Conservation (phyloP, 176 grass and related monocot species). For the Oryza longistaminata region DNA sequence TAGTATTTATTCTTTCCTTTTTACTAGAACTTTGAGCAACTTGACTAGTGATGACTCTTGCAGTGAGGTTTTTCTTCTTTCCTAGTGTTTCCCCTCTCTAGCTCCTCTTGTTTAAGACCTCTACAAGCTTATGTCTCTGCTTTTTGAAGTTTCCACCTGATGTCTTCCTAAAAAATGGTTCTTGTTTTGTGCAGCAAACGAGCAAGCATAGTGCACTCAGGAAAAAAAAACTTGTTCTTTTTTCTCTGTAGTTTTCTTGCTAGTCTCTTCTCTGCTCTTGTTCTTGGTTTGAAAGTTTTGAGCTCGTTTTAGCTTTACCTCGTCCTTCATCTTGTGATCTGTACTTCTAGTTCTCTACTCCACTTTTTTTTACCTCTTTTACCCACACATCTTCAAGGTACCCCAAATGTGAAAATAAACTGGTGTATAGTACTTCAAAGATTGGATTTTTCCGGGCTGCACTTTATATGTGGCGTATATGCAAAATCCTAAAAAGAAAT, state of each 20-base stretch:
- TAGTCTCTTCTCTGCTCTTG: not conserved
- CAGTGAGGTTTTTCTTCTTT: not conserved
- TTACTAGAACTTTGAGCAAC: not conserved
- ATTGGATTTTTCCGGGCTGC: not conserved
- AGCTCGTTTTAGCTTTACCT: not conserved
- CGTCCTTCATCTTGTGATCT: constrained; percentile 6
- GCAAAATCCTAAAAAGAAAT: constrained; percentile 41
- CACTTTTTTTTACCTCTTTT: not conserved
- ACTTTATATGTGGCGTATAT: constrained; percentile 15
- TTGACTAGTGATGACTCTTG: not conserved
- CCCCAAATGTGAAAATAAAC: not conserved
- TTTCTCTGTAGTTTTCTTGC: not conserved
- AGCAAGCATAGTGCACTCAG: not conserved
- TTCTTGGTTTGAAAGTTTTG: not conserved
- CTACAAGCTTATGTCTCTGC: not conserved
- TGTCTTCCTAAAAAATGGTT: not conserved
- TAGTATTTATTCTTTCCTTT: not conserved
- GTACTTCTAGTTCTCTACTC: not conserved
- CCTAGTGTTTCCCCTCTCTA: not conserved
- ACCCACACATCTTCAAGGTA: not conserved
- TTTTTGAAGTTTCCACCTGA: constrained; percentile 22
- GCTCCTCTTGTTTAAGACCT: not conserved
- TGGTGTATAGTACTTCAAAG: constrained; percentile 9
- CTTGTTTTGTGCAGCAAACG: constrained; percentile 18
- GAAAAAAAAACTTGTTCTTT: not conserved